A percentile compares a stretch with the other conserved stretches of the same genome.
Conservation (phyloP, 441 rosid species). For the Corymbia citriodora region DNA sequence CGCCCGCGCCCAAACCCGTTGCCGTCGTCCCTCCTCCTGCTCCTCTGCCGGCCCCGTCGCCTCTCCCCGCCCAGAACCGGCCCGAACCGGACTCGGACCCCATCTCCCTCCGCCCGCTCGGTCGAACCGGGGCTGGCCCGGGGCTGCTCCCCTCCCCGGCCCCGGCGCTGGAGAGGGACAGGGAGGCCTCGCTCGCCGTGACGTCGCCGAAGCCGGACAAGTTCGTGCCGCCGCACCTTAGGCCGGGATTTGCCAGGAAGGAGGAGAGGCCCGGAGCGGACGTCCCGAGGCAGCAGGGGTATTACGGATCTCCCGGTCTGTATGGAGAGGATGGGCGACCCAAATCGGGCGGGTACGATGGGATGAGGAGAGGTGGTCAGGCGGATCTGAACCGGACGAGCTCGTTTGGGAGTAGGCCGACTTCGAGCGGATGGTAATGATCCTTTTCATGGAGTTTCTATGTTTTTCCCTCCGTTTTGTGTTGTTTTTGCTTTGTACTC, state of each 20-base stretch:
- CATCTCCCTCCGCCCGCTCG: constrained; percentile 65
- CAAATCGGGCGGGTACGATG: constrained; percentile 58
- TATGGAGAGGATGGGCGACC: constrained; percentile 58
- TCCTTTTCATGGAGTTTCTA: neutral
- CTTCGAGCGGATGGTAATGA: constrained; percentile 58
- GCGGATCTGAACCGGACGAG: constrained; percentile 31
- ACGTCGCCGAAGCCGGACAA: constrained; percentile 33
- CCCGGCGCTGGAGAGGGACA: constrained; percentile 21
- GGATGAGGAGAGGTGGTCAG: constrained; percentile 26
- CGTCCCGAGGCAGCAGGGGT: constrained; percentile 19
- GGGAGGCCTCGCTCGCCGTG: constrained; percentile 11
- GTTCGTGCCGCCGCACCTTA: constrained; percentile 90
- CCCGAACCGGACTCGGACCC: constrained; percentile 20
- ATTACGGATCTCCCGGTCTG: constrained; percentile 23
- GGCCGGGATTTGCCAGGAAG: constrained; percentile 62
- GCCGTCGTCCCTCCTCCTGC: constrained; percentile 4
- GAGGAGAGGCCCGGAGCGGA: constrained; percentile 46
- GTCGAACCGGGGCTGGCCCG: constrained; percentile 42
- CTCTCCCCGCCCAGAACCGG: constrained; percentile 3
- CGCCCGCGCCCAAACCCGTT: constrained; percentile 4
- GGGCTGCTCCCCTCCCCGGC: constrained; percentile 13
- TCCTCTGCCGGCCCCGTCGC: neutral
- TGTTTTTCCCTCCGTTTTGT: neutral
- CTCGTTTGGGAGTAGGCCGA: constrained; percentile 29
- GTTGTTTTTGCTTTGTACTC: neutral